Conservation (phyloP, 2,329 filamentous ascomycete genomes). For the Plenodomus biglobosus region DNA sequence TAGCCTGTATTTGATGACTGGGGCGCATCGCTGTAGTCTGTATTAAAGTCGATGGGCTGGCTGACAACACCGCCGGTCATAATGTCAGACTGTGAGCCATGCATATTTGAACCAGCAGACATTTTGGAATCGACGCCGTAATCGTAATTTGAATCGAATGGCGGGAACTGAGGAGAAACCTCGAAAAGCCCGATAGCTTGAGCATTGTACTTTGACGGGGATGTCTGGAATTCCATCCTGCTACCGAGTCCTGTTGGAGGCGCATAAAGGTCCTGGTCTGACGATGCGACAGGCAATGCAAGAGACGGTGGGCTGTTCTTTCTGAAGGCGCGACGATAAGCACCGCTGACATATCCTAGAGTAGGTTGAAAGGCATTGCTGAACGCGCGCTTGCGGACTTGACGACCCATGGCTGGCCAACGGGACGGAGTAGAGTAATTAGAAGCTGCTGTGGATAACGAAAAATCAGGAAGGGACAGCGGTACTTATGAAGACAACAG, state of each 20-base stretch:
- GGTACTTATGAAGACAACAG: background rate
- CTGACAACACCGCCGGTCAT: too few species aligned
- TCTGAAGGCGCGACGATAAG: slow-evolving; percentile 2
- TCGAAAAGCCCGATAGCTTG: too few species aligned
- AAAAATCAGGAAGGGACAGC: background rate
- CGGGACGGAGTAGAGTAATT: background rate
- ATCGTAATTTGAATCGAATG: too few species aligned
- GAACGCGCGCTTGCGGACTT: slow-evolving; percentile 19
- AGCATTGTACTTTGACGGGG: too few species aligned
- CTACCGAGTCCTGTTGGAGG: too few species aligned
- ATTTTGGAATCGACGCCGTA: too few species aligned
- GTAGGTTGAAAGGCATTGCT: slow-evolving; percentile 17
- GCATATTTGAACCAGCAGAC: too few species aligned
- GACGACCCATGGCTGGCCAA: slow-evolving; percentile 3
- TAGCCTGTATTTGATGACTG: background rate
- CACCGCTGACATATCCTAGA: background rate
- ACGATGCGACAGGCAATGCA: background rate
- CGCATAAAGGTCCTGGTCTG: background rate
- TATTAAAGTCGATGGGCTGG: background rate
- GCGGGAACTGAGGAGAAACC: too few species aligned
- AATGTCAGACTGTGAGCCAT: too few species aligned
- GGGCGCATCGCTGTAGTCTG: background rate
- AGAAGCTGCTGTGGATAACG: background rate
- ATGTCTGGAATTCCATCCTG: background rate
- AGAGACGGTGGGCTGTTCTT: background rate